phyloP scores from a whole-genome alignment of 169 alveolate genomes.

The Prorocentrum cordatum region DNA sequence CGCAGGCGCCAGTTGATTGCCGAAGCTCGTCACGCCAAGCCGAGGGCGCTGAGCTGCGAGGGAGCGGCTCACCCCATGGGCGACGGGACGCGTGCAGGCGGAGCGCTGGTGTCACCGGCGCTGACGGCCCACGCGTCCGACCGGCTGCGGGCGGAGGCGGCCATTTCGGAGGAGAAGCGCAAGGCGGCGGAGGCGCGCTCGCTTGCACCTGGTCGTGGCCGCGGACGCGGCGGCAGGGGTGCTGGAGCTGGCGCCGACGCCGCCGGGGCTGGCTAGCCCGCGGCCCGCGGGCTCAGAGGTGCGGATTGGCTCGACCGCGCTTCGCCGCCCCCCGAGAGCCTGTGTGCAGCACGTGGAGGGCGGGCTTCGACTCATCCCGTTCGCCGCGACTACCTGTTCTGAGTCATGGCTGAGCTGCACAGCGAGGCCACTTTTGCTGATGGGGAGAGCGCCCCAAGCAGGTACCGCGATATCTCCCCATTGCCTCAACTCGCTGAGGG shows the following conservation, averaged over 20 bases:
- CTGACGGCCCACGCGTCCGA: background rate
- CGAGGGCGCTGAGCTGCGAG: background rate
- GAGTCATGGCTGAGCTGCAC: too few species aligned
- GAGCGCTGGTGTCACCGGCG: background rate
- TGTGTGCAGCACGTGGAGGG: background rate
- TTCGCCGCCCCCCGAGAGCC: too few species aligned
- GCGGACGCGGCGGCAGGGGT: too few species aligned
- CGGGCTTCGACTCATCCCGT: too few species aligned
- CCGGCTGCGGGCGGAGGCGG: background rate
- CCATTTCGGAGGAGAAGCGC: background rate
- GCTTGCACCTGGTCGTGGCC: too few species aligned
- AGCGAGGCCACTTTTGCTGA: background rate
- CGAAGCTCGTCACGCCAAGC: background rate
- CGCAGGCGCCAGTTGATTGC: background rate
- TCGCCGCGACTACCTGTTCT: too few species aligned
- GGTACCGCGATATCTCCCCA: background rate
- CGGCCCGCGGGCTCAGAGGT: background rate
- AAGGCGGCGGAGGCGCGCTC: background rate
- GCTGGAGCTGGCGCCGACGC: too few species aligned
- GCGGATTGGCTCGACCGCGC: too few species aligned
- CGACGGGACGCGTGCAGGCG: background rate
- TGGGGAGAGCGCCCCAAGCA: background rate
- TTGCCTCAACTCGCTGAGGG: background rate
- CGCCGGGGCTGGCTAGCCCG: too few species aligned
- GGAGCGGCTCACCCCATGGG: constrained; percentile 14